Percentiles rank a stretch among this genome's conserved stretches.
phyloP scores from a whole-genome alignment of 1,139 yeast genomes.

The Suhomyces taliae region DNA sequence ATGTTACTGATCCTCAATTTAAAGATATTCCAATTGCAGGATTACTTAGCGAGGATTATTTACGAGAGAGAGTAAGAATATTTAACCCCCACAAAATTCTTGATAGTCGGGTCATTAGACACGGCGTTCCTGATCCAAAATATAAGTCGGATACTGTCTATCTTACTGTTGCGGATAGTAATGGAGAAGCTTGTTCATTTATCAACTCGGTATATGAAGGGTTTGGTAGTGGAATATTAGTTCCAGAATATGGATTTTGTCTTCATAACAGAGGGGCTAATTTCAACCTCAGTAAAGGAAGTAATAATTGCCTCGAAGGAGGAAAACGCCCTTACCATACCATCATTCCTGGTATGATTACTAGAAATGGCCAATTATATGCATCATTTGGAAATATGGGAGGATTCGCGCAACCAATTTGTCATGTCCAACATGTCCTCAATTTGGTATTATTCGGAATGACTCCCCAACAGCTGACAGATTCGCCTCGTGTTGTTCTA shows the following conservation, averaged over 20 bases:
- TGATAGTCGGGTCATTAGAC: conserved; percentile 43
- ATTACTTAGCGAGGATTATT: conserved; percentile 44
- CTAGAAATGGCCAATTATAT: conserved; percentile 47
- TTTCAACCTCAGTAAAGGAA: conserved; percentile 60
- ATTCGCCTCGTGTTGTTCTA: conserved; percentile 72
- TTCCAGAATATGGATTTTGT: conserved; percentile 66
- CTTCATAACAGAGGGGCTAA: conserved; percentile 78
- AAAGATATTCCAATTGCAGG: conserved; percentile 37
- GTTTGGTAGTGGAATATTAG: conserved; percentile 74
- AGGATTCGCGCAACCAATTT: conserved; percentile 85
- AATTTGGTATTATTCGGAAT: conserved; percentile 64
- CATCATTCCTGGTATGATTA: conserved; percentile 79
- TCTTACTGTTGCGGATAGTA: conserved; percentile 64
- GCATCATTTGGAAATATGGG: conserved; percentile 87
- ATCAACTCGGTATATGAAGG: conserved; percentile 72
- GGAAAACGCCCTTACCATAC: conserved; percentile 81
- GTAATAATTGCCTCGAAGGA: conserved; percentile 64
- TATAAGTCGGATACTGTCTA: conserved; percentile 77
- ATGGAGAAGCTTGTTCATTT: conserved; percentile 82
- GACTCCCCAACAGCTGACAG: conserved; percentile 74
- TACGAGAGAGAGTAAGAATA: conserved; percentile 49
- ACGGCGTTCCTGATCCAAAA: conserved; percentile 62
- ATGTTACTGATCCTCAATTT: conserved; percentile 61
- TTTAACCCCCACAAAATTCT: conserved; percentile 43
- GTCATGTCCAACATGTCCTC: conserved; percentile 75